Evolutionary conservation across 2,329 filamentous ascomycete genomes (phyloP), one percentile per base, ranked within the genome.

Genomic region (Coniochaeta hoffmannii): DNA sequence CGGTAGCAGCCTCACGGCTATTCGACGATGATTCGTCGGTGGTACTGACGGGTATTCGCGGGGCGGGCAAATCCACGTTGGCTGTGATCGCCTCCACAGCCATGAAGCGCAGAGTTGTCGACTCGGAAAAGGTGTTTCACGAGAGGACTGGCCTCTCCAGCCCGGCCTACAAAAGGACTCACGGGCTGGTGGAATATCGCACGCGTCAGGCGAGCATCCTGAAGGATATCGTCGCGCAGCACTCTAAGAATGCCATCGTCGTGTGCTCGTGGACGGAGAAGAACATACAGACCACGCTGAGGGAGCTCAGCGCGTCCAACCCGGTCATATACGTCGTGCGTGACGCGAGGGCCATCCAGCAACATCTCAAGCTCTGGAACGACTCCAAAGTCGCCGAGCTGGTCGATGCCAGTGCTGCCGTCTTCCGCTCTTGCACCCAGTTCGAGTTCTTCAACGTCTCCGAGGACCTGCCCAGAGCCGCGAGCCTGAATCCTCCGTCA

Each of bases 381-480:
- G 70, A 77, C 28, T 71, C 76, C 35, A 83, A 81, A 60, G 75
- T 86, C 1, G 72, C 76, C 44, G 80, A 80, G 49, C 73, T 89
- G 7, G 69, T 89, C 26, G 75, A 78, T 17, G 76, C 79, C 14
- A 82, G 78, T 59, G 77, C 75, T 22, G 72, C 76, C 1, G 78
- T 87, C 15, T 83, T 88, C 61, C 76, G 85, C 51, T 76, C 76
- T 1, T 89, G 85, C 64, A 86, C 85, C 11, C 90, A 89, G 61
- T 80, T 87, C 59, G 88, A 91, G 64, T 92, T 90, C 66, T 90
- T 85, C 73, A 90, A 90, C 61, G 73, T 88, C 15, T 85, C 85
- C 1, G 86, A 89, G 64, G 73, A 71, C 17, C 66, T 64, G 70
- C 44, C 65, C 61, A 61, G 64, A 60, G 26, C 64, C 28, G 54